phyloP scores from a whole-genome alignment of 2,329 filamentous ascomycete genomes.

The Trichoderma sp. region DNA sequence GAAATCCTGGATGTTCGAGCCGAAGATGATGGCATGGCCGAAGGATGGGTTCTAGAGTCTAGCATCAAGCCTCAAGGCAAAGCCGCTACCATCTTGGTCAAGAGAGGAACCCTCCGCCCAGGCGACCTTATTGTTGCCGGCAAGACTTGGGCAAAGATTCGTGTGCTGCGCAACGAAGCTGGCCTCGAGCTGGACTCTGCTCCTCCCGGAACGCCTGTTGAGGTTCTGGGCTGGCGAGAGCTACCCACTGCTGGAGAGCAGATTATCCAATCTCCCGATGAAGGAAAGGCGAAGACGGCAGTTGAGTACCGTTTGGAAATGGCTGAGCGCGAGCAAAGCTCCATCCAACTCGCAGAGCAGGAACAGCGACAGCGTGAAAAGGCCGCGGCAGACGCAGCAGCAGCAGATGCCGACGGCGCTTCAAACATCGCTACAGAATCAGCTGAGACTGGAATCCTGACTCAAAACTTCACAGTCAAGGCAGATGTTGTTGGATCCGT shows the following conservation, averaged over 20 bases:
- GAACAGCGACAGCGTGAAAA: constrained; percentile 61
- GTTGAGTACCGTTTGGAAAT: constrained; percentile 73
- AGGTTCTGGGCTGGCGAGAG: constrained; percentile 92
- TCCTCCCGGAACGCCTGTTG: constrained; percentile 82
- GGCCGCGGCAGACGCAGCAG: constrained; percentile 39
- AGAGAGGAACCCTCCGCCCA: constrained; percentile 75
- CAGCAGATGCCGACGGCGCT: constrained; percentile 38
- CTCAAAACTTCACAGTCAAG: constrained; percentile 82
- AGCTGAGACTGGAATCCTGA: constrained; percentile 43
- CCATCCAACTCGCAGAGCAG: constrained; percentile 74
- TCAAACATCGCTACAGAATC: constrained; percentile 28
- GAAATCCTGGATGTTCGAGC: constrained; percentile 90
- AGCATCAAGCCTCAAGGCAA: constrained; percentile 82
- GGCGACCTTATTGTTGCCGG: constrained; percentile 88
- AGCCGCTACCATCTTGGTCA: constrained; percentile 83
- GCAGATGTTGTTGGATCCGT: constrained; percentile 92
- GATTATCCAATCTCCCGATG: constrained; percentile 77
- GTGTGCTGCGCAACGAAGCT: constrained; percentile 79
- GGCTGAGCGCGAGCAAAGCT: constrained; percentile 68
- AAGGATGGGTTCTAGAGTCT: constrained; percentile 93
- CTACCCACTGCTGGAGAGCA: constrained; percentile 79
- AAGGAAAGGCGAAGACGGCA: constrained; percentile 75
- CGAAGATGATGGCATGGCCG: constrained; percentile 70
- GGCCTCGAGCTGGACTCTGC: constrained; percentile 70
- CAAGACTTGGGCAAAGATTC: constrained; percentile 82